Conservation (phyloP, 169 alveolate genomes). For the Cryptosporidium sp. region DNA sequence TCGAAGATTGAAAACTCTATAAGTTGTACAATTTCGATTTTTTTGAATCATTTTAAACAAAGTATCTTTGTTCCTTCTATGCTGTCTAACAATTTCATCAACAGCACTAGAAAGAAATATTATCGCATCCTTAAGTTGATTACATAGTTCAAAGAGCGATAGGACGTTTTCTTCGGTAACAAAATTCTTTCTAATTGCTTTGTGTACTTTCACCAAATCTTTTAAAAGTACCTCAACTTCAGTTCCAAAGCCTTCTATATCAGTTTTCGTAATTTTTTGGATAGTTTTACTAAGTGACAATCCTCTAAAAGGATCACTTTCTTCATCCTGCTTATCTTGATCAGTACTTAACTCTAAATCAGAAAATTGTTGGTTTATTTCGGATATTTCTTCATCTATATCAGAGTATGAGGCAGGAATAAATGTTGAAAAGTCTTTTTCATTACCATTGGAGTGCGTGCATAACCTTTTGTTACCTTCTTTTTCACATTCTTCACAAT, state of each 20-base stretch:
- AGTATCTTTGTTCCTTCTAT: neutral
- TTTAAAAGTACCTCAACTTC: neutral
- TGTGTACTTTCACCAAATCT: neutral
- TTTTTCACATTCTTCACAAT: neutral
- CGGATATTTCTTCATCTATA: too few relatives aligned
- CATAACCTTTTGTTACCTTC: neutral
- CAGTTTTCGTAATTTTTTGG: neutral
- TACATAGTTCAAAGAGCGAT: neutral
- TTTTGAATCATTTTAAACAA: neutral
- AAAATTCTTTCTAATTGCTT: neutral
- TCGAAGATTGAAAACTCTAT: neutral
- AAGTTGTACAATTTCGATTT: neutral
- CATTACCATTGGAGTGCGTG: neutral
- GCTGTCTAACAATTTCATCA: neutral
- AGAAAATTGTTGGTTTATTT: too few relatives aligned
- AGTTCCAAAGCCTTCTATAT: neutral
- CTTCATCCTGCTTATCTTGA: too few relatives aligned
- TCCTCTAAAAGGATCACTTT: neutral
- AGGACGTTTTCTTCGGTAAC: neutral
- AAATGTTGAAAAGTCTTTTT: too few relatives aligned
- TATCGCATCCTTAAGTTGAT: constrained; percentile 5
- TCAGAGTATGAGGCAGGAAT: neutral
- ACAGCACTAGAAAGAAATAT: neutral
- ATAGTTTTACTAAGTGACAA: too few relatives aligned
- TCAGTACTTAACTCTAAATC: neutral